Percentiles rank a stretch among this genome's conserved stretches.
phyloP scores from a whole-genome alignment of 192 early-diverging fungal species.

The Chytriomyces hyalinus region DNA sequence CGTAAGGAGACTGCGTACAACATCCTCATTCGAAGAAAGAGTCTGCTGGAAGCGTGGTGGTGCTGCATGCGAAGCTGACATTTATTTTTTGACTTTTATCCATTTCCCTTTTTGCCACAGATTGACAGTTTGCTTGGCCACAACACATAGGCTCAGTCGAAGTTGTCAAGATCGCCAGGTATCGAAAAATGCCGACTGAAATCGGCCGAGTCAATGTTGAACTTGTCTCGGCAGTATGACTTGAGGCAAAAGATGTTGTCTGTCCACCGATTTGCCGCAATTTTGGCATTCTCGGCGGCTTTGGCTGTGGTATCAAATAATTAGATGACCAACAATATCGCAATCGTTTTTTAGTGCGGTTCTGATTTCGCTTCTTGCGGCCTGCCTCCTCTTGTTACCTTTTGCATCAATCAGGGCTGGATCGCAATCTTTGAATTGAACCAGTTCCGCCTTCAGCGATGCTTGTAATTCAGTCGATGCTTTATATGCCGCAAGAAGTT shows the following conservation, averaged over 20 bases:
- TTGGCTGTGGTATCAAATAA: slow-evolving; percentile 50
- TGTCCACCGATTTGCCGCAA: slow-evolving; percentile 59
- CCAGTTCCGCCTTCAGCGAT: slow-evolving; percentile 61
- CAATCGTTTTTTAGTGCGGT: too few relatives aligned
- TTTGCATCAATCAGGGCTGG: slow-evolving; percentile 72
- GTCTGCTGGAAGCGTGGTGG: not conserved
- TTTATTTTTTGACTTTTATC: too few relatives aligned
- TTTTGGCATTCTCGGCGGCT: slow-evolving; percentile 62
- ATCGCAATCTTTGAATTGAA: slow-evolving; percentile 76
- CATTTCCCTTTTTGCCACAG: too few relatives aligned
- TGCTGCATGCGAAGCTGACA: too few relatives aligned
- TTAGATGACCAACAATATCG: not conserved
- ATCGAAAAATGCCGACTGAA: slow-evolving; percentile 70
- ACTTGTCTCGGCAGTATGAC: slow-evolving; percentile 74
- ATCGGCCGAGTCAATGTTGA: slow-evolving; percentile 55
- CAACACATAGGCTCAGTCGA: not conserved
- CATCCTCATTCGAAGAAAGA: not conserved
- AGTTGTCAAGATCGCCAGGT: slow-evolving; percentile 74
- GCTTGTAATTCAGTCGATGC: slow-evolving; percentile 54
- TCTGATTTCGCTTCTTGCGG: too few relatives aligned
- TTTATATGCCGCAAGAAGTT: slow-evolving; percentile 55
- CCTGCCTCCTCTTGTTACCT: slow-evolving; percentile 37
- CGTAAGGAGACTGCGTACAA: not conserved
- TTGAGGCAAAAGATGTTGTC: slow-evolving; percentile 87
- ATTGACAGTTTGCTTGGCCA: not conserved